Evolutionary conservation across 2,329 filamentous ascomycete genomes (phyloP), one percentile per base, ranked within the genome.

Genomic region (Xylariaceae sp.): DNA sequence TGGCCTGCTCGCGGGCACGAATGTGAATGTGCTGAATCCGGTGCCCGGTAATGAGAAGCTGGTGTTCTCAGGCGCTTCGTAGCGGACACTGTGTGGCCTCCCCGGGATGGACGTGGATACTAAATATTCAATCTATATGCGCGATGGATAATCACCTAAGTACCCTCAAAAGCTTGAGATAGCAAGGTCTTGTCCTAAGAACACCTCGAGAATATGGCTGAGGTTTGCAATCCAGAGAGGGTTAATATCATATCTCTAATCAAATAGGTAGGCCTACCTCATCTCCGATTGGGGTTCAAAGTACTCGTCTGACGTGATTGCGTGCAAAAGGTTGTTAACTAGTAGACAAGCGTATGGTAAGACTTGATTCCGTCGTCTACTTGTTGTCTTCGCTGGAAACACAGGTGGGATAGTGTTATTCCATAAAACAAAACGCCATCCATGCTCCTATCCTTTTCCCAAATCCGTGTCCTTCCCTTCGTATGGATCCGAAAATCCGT

Each of bases 11-110:
- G 59, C 67, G 8, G 80, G 80, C 0, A 65, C 63, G 8, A 46
- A 62, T 23, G 75, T 84, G 23, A 75, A 78, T 21, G 72, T 84
- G 9, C 61, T 77, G 33, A 81, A 66, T 10, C 73, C 77, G 6
- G 77, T 80, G 0, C 72, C 77, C 7, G 78, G 77, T 8, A 79
- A 79, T 42, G 77, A 80, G 69, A 70, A 76, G 8, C 53, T 79
- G 58, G 55, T 70, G 54, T 79, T 79, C 53, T 66, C 67, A 23
- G 64, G 57, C 4, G 58, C 62, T 11, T 55, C 63, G 33, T 64
- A 55, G 46, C 18, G 13, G 16, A 5, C 7, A 2, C 3, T 18
- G 4, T 8, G 10, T 23, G 0, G 8, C 15, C 21, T 41, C 18
- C 18, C 29, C 10, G 24, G 15, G 16, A 42, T 18, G 26, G 4